Evolutionary conservation across 192 early-diverging fungal species (phyloP), one percentile per base, ranked within the genome.

Genomic region (Podochytrium sp.): DNA sequence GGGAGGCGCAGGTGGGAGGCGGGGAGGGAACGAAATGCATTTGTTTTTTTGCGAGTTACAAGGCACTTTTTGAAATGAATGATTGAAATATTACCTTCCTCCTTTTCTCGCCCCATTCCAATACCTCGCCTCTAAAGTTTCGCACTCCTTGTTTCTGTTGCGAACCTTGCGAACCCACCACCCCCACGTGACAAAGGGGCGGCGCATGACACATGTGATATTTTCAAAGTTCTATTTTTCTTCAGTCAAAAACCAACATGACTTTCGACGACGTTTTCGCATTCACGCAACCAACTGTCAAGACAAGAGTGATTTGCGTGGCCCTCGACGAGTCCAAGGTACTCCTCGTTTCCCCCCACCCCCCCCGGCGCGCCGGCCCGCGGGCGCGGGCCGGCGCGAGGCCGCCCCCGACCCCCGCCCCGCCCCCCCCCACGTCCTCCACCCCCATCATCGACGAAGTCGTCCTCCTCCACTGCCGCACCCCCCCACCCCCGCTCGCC

Each of bases 211-310:
- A n/a, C n/a, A n/a, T n/a, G n/a, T n/a, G n/a, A n/a, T n/a, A n/a
- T n/a, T n/a, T n/a, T n/a, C n/a, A n/a, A n/a, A n/a, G n/a, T n/a
- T n/a, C n/a, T n/a, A n/a, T n/a, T n/a, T n/a, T n/a, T n/a, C n/a
- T n/a, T n/a, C n/a, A n/a, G n/a, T n/a, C n/a, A 55, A 55, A 55
- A 55, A 7, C 20, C 52, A 65, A 27, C 5, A 65, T 5, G 42
- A 18, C 29, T 6, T 51, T 65, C 38, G 64, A 65, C 49, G 64
- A 65, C 64, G 64, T 42, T 33, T n/a, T 65, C 64, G 41, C 64
- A 10, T 65, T 49, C 64, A 49, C 64, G 42, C 6, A 42, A 25
- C 64, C 64, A 18, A 7, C 40, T 18, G 27, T 25, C 30, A 41
- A 7, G 2, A 65, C 64, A 6, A 29, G 59, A 14, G 35, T 61